These are phyloP conservation scores for Phytophthora foliorum DNA, from an alignment of 352 stramenopile species.

Conservation along the genomic window DNA sequence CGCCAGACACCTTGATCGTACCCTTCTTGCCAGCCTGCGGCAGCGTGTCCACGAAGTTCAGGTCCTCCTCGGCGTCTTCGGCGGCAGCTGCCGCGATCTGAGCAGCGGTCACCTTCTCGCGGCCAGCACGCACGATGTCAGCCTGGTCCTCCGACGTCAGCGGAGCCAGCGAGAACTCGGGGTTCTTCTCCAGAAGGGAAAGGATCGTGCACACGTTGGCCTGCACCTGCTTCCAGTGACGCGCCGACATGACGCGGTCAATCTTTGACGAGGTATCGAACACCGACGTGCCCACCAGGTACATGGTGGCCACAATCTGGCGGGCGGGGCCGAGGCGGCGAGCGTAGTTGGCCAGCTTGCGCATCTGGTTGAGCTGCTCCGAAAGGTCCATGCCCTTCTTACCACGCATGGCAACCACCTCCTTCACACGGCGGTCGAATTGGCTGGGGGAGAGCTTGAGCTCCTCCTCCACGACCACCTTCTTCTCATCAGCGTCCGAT, in stretches of 20 bases:
- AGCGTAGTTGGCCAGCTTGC: slow-evolving; percentile 86
- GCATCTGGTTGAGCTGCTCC: slow-evolving; percentile 74
- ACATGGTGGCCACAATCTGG: slow-evolving; percentile 84
- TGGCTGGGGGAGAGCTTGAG: slow-evolving; percentile 82
- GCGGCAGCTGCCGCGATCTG: slow-evolving; percentile 44
- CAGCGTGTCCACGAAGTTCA: slow-evolving; percentile 82
- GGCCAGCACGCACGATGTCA: slow-evolving; percentile 78
- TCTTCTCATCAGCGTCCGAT: slow-evolving; percentile 60
- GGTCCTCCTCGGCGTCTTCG: slow-evolving; percentile 89
- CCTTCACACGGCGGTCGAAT: slow-evolving; percentile 89
- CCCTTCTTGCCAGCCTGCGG: slow-evolving; percentile 78
- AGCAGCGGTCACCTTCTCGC: slow-evolving; percentile 81
- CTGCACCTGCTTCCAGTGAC: slow-evolving; percentile 82
- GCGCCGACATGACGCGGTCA: slow-evolving; percentile 84
- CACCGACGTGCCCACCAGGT: slow-evolving; percentile 82
- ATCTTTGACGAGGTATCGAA: slow-evolving; percentile 90
- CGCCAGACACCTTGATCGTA: slow-evolving; percentile 90
- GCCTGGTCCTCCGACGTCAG: slow-evolving; percentile 87
- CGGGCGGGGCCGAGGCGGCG: slow-evolving; percentile 78
- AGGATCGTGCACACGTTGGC: slow-evolving; percentile 73
- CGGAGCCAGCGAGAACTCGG: slow-evolving; percentile 75
- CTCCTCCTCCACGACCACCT: slow-evolving; percentile 76
- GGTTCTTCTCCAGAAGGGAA: slow-evolving; percentile 86
- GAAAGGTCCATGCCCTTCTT: slow-evolving; percentile 85
- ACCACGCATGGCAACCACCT: slow-evolving; percentile 84